Percentiles rank a stretch among this genome's conserved stretches.
Evolutionary conservation across 495 filamentous ascomycete species (phyloP).

Genomic region (Trichocladium antarcticum): DNA sequence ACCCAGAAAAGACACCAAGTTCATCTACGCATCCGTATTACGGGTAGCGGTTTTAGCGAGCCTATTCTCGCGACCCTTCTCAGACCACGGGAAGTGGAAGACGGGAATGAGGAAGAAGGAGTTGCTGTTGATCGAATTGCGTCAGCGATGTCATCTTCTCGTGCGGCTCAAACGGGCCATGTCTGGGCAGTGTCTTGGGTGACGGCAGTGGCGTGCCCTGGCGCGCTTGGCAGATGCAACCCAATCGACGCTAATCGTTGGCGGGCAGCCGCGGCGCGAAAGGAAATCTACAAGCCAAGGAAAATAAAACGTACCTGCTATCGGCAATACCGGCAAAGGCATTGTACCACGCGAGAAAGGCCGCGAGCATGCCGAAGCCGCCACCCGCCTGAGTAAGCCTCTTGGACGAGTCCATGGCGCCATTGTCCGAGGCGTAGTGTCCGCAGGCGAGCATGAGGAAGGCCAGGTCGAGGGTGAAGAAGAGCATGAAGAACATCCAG

Average conservation of each 20-base stretch:
- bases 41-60: constrained; percentile 26
- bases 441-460: constrained; percentile 79
- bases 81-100: constrained; percentile 93
- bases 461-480: constrained; percentile 85
- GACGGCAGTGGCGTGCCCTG: constrained; percentile 19
- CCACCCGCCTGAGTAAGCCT: constrained; percentile 68
- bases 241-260: neutral
- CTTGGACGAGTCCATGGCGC: constrained; percentile 9
- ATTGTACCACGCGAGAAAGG: constrained; percentile 94
- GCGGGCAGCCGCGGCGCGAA: neutral
- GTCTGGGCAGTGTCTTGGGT: constrained; percentile 5
- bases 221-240: constrained; percentile 17
- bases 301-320: constrained; percentile 49
- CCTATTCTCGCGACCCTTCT: constrained; percentile 60
- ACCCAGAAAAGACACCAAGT: neutral
- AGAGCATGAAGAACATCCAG: constrained; percentile 90
- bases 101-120: constrained; percentile 96
- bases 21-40: constrained; percentile 22
- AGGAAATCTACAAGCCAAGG: constrained; percentile 7
- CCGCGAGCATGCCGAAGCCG: constrained; percentile 75
- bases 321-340: constrained; percentile 92
- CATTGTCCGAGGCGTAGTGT: constrained; percentile 45
- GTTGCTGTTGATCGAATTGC: constrained; percentile 36
- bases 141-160: constrained; percentile 5
- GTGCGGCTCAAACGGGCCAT: constrained; percentile 6